A percentile compares a stretch with the other conserved stretches of the same genome.
Evolutionary conservation across 441 rosid species (phyloP).

Genomic region (Erodium moschatum): DNA sequence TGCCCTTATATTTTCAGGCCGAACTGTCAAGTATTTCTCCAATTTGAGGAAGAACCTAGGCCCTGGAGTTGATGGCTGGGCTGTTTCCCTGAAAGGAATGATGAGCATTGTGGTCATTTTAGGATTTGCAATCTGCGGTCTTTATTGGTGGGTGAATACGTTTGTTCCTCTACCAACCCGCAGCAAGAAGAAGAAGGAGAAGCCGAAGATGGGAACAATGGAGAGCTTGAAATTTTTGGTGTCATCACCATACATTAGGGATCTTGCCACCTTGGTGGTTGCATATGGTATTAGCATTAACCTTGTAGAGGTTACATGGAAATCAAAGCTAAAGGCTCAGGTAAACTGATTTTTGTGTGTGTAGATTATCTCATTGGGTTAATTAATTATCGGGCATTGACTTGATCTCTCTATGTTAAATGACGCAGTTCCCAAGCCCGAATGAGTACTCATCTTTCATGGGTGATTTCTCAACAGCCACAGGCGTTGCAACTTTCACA

Average conservation of each 20-base stretch:
- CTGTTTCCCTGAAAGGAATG: constrained; percentile 84
- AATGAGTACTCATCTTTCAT: constrained; percentile 92
- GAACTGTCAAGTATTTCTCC: constrained; percentile 93
- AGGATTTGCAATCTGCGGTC: constrained; percentile 72
- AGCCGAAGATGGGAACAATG: constrained; percentile 85
- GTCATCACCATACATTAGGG: constrained; percentile 78
- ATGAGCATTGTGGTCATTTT: constrained; percentile 87
- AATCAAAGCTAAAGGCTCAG: constrained; percentile 97
- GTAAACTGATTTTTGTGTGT: constrained; percentile 28
- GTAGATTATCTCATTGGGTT: neutral
- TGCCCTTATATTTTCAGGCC: constrained; percentile 82
- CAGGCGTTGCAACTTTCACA: constrained; percentile 81
- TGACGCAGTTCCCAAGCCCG: constrained; percentile 73
- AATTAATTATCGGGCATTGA: neutral
- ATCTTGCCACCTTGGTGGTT: constrained; percentile 93
- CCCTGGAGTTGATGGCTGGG: constrained; percentile 99
- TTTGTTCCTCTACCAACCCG: constrained; percentile 75
- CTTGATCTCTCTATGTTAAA: constrained; percentile 10
- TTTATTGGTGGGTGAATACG: constrained; percentile 90
- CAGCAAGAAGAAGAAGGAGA: constrained; percentile 94
- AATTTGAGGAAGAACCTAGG: constrained; percentile 74
- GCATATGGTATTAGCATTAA: constrained; percentile 96
- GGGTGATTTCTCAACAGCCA: constrained; percentile 96
- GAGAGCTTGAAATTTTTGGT: constrained; percentile 94
- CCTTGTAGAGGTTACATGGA: constrained; percentile 96